Conservation (phyloP, 108 stramenopile genomes). For the Stephanodiscus triporus region DNA sequence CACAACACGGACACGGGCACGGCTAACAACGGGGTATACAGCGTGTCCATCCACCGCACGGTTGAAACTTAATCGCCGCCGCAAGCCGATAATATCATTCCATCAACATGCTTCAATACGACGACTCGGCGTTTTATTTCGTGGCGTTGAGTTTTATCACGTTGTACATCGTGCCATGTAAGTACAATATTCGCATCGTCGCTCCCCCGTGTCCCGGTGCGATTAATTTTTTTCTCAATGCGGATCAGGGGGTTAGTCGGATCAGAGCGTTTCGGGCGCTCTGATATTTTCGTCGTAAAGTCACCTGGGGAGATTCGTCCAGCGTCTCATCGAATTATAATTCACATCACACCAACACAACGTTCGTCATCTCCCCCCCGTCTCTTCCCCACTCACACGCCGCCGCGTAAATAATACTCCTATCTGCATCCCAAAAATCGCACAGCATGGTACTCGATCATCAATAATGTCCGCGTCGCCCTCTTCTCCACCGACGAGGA, state of each 20-base stretch:
- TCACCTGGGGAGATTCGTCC: background rate
- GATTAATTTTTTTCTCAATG: too few relatives aligned
- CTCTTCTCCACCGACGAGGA: conserved; percentile 70
- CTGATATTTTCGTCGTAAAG: conserved; percentile 12
- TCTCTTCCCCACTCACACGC: conserved; percentile 1
- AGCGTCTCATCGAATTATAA: background rate
- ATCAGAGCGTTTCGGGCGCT: background rate
- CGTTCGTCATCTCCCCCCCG: background rate
- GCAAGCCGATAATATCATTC: conserved; percentile 39
- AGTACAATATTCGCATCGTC: conserved; percentile 26
- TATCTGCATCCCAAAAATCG: background rate
- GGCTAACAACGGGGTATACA: too few relatives aligned
- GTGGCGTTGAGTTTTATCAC: conserved; percentile 87
- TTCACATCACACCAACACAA: background rate
- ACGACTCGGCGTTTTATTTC: conserved; percentile 93
- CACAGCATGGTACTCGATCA: conserved; percentile 85
- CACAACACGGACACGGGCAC: too few relatives aligned
- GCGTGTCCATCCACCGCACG: too few relatives aligned
- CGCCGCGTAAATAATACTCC: background rate
- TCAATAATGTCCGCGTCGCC: conserved; percentile 60
- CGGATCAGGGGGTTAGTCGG: background rate
- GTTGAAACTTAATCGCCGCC: conserved; percentile 40
- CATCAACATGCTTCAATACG: conserved; percentile 86
- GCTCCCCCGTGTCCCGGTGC: background rate
- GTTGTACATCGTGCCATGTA: conserved; percentile 90